Evolutionary conservation across 768 basidiomycete genomes (phyloP).

Genomic region (Leccinum disarticulatum): DNA sequence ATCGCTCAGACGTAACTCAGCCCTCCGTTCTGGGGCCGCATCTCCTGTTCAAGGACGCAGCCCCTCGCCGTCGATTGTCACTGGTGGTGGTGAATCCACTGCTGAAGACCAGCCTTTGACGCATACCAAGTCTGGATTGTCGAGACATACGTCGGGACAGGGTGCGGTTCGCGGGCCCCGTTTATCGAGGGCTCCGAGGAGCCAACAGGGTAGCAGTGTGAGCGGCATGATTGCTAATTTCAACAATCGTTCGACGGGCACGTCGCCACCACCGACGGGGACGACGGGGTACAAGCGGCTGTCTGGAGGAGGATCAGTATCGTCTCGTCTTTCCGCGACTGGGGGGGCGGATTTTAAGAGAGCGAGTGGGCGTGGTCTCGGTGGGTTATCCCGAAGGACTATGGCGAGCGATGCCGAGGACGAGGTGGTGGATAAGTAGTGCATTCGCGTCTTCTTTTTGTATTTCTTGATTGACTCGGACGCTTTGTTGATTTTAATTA

Average conservation of each 20-base stretch:
- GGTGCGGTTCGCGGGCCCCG: constrained; percentile 49
- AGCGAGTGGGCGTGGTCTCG: constrained; percentile 45
- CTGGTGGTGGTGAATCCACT: constrained; percentile 27
- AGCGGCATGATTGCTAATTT: constrained; percentile 57
- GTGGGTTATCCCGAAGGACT: constrained; percentile 66
- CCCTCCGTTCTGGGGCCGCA: constrained; percentile 35
- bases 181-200: constrained; percentile 47
- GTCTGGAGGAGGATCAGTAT: constrained; percentile 34
- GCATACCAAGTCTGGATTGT: constrained; percentile 34
- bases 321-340: constrained; percentile 11
- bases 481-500: neutral
- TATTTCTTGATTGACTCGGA: neutral
- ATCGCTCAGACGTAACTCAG: constrained; percentile 35
- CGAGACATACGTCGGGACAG: constrained; percentile 48
- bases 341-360: constrained; percentile 29
- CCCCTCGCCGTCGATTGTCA: constrained; percentile 40
- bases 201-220: constrained; percentile 44
- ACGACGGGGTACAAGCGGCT: constrained; percentile 40
- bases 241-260: constrained; percentile 46
- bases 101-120: constrained; percentile 37
- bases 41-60: constrained; percentile 40
- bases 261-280: constrained; percentile 39
- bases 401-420: constrained; percentile 87
- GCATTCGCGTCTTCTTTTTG: neutral
- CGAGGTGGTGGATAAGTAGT: constrained; percentile 48